Evolutionary conservation across 2,329 filamentous ascomycete species (phyloP).

Genomic region (Xylaria digitata): DNA sequence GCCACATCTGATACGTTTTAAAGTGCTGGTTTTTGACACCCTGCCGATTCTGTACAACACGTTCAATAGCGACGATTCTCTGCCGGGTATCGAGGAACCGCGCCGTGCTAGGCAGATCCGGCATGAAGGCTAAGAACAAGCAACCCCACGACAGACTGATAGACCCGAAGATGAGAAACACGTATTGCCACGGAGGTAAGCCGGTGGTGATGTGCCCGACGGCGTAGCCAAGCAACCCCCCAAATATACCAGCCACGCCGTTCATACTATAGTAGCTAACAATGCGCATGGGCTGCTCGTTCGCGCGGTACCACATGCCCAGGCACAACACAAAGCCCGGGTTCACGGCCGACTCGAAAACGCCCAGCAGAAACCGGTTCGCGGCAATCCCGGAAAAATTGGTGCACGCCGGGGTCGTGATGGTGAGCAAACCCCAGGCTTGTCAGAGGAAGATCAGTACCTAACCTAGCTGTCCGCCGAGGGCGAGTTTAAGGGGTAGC

Average conservation of each 20-base stretch:
- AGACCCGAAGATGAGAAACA: constrained; percentile 48
- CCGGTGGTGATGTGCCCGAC: constrained; percentile 48
- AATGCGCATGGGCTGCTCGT: constrained; percentile 47
- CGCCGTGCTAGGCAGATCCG: constrained; percentile 46
- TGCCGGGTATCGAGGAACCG: constrained; percentile 44
- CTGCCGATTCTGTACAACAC: constrained; percentile 45
- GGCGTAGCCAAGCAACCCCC: constrained; percentile 48
- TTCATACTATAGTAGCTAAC: constrained; percentile 47
- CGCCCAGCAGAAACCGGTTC: constrained; percentile 46
- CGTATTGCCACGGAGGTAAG: constrained; percentile 48
- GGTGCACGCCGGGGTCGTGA: constrained; percentile 46
- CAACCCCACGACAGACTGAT: constrained; percentile 45
- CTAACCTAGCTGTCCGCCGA: neutral
- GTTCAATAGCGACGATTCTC: constrained; percentile 45
- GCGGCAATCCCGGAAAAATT: constrained; percentile 46
- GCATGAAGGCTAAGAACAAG: constrained; percentile 44
- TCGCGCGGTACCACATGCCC: constrained; percentile 45
- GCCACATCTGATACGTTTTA: constrained; percentile 59
- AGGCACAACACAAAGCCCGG: constrained; percentile 46
- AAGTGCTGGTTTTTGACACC: constrained; percentile 54
- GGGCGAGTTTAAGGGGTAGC: neutral
- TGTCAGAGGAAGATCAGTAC: neutral
- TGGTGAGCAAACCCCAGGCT: constrained; percentile 48
- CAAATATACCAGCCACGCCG: constrained; percentile 46
- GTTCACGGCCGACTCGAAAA: constrained; percentile 47